These are phyloP conservation scores for Claviceps maximensis DNA, from an alignment of 2,329 filamentous ascomycete species.

Conservation along the genomic window DNA sequence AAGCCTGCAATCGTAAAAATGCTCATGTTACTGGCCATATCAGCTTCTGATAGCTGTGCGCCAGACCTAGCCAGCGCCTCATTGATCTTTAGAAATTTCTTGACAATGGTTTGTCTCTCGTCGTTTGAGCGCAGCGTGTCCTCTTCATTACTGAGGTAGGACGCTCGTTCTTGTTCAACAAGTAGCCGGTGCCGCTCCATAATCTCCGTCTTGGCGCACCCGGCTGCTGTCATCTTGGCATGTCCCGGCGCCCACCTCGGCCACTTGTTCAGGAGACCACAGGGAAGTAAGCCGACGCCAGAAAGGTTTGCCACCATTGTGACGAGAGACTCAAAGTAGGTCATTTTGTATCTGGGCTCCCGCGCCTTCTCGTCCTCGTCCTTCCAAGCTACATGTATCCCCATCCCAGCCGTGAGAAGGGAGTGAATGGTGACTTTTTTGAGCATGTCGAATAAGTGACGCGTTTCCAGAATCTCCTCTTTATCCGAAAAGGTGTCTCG, in stretches of 20 bases:
- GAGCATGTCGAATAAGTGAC: slow-evolving; percentile 1
- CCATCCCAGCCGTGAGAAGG: not conserved
- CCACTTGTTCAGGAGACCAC: not conserved
- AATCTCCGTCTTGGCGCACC: not conserved
- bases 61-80: not conserved
- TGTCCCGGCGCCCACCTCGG: slow-evolving; percentile 1
- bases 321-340: not conserved
- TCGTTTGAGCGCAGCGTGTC: not conserved
- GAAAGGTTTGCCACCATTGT: not conserved
- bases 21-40: slow-evolving; percentile 26
- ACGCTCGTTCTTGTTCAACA: not conserved
- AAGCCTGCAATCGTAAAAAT: slow-evolving; percentile 33
- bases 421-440: not conserved
- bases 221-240: not conserved
- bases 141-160: not conserved
- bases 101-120: not conserved
- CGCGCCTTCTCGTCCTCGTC: not conserved
- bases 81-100: not conserved
- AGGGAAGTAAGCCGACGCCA: not conserved
- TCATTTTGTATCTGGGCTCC: not conserved
- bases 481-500: not conserved
- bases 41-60: slow-evolving; percentile 8
- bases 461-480: not conserved
- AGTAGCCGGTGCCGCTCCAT: not conserved
- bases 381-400: not conserved